Evolutionary conservation across 177 flowering plant genomes (phyloP).

Genomic region (Vitis hybrid): DNA sequence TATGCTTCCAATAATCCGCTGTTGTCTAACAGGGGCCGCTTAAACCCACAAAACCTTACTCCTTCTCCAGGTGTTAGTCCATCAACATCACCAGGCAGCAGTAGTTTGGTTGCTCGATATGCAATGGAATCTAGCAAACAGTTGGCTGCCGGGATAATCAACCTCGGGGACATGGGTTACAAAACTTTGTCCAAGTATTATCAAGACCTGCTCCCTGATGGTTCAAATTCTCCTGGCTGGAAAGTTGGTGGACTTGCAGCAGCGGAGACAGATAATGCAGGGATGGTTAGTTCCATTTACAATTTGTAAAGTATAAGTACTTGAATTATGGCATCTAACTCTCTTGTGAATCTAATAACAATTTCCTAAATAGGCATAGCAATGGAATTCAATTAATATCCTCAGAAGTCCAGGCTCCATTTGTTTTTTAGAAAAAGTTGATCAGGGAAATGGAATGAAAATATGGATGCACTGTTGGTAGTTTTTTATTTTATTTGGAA

Average conservation of each 20-base stretch:
- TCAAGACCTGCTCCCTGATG: slow-evolving; percentile 81
- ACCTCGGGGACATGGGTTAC: slow-evolving; percentile 85
- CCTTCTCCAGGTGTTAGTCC: slow-evolving; percentile 86
- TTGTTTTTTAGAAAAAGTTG: too few relatives aligned
- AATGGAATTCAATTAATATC: background rate
- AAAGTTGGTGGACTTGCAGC: slow-evolving; percentile 53
- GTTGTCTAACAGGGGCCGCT: slow-evolving; percentile 57
- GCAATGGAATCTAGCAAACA: slow-evolving; percentile 93
- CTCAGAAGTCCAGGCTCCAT: too few relatives aligned
- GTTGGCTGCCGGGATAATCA: slow-evolving; percentile 78
- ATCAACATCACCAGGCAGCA: slow-evolving; percentile 76
- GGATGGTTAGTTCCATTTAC: slow-evolving; percentile 56
- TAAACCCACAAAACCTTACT: slow-evolving; percentile 73
- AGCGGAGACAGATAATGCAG: slow-evolving; percentile 72
- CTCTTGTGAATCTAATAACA: background rate
- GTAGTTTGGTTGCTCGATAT: slow-evolving; percentile 80
- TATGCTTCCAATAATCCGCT: slow-evolving; percentile 76
- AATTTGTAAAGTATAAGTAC: background rate
- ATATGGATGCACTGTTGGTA: too few relatives aligned
- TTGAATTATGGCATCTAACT: background rate
- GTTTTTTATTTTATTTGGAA: too few relatives aligned
- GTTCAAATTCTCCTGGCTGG: slow-evolving; percentile 75
- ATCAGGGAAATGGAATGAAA: too few relatives aligned
- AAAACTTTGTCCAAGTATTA: slow-evolving; percentile 80
- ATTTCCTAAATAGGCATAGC: background rate